Base-by-base conservation (phyloP, 192 early-diverging fungal species). In the Dimargaris verticillata region DNA sequence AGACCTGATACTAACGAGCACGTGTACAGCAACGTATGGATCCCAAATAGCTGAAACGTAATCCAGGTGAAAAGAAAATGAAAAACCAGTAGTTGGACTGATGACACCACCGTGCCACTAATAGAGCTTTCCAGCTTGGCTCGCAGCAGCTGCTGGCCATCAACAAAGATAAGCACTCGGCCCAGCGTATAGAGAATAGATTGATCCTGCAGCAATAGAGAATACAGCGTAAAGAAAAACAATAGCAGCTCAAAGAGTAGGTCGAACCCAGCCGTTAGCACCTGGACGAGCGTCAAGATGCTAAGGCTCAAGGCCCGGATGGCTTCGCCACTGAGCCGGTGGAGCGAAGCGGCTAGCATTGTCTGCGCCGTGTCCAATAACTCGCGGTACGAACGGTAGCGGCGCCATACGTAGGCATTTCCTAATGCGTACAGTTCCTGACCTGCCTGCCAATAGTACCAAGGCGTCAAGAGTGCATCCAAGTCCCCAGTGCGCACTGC, bases 181-280 rank as follows among this genome's bases (percentile, higher is more conserved):
- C 57, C 57, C n/a, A 59, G 41, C 2, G 57, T 42, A 38, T 59
- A 38, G 17, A 59, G 43, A 13, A 59, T 38, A 15, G 57, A 59
- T 38, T 59, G 57, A 2, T 59, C 57, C 17, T 59, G 57, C 38
- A 59, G 38, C 29, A 59, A 13, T 38, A 59, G 41, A 5, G 57
- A 59, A 43, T 59, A 59, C 20, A 59, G 57, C 7, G 57, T 59
- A 59, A 59, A 41, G 55, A 58, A 58, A 29, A 58, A 58, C 4
- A 58, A n/a, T 5, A 58, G 29, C 13, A 44, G 11, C 17, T 38
- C 26, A 29, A 58, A 58, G 18, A 58, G 42, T 14, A 58, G 26
- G 22, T 58, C 55, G 28, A 58, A 58, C 29, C 55, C 55, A 17
- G 33, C 55, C 4, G 28, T 58, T 5, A 58, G 22, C 13, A 58